These are phyloP conservation scores for Physcomitrium patens DNA, from an alignment of 225 moss, liverwort and hornwort species.

Conservation along the genomic window DNA sequence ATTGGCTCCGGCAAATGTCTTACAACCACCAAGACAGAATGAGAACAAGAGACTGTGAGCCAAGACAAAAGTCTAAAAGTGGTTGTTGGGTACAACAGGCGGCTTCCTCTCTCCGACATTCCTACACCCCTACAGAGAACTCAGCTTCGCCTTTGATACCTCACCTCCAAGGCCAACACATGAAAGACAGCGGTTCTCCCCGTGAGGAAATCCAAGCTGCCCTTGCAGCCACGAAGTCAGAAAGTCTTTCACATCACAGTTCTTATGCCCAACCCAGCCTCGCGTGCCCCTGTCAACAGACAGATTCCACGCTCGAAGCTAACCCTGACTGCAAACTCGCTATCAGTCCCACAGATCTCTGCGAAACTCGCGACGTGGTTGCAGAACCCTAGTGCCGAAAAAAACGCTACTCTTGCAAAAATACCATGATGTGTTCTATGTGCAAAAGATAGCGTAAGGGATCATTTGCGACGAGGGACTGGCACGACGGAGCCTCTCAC, in stretches of 20 bases:
- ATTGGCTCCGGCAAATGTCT: too few species aligned
- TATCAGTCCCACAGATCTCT: slow-evolving; percentile 19
- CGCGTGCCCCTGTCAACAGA: slow-evolving; percentile 1
- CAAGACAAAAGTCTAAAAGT: too few species aligned
- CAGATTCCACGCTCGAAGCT: slow-evolving; percentile 4
- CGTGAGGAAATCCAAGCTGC: slow-evolving; percentile 43
- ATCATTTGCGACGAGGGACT: slow-evolving; percentile 43
- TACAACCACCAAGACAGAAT: too few species aligned
- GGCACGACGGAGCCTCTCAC: slow-evolving; percentile 23
- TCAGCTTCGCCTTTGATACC: slow-evolving; percentile 64
- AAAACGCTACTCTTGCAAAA: slow-evolving; percentile 27
- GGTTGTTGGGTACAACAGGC: too few species aligned
- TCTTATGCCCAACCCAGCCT: slow-evolving; percentile 14
- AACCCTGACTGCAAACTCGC: slow-evolving; percentile 25
- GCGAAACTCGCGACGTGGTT: slow-evolving; percentile 15
- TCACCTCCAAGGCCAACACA: slow-evolving; percentile 35
- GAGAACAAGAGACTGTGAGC: too few species aligned
- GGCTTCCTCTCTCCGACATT: not conserved
- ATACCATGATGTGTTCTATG: slow-evolving; percentile 36
- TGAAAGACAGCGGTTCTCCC: slow-evolving; percentile 48
- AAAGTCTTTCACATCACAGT: slow-evolving; percentile 52
- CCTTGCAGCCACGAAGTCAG: slow-evolving; percentile 38
- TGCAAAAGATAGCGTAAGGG: slow-evolving; percentile 26
- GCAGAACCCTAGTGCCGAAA: slow-evolving; percentile 26
- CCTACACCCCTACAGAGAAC: slow-evolving; percentile 33